phyloP scores from a whole-genome alignment of 2,329 filamentous ascomycete species.

The Metarhizium robertsii region DNA sequence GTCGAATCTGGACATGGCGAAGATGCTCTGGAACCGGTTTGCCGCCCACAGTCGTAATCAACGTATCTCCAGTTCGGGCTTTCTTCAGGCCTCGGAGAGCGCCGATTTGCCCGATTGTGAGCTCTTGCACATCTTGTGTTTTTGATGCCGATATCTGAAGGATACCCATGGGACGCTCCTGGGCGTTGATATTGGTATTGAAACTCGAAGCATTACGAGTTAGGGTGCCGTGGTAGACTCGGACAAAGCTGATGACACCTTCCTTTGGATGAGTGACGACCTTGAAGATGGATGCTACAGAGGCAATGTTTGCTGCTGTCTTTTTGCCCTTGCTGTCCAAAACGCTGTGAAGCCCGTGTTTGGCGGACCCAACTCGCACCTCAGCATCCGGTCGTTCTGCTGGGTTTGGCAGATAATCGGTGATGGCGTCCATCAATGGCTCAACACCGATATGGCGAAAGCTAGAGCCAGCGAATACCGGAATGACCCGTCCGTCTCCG shows the following conservation, averaged over 20 bases:
- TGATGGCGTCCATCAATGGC: constrained; percentile 78
- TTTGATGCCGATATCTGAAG: constrained; percentile 86
- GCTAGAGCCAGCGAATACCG: constrained; percentile 84
- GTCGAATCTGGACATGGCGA: constrained; percentile 70
- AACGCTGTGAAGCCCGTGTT: constrained; percentile 24
- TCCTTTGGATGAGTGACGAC: constrained; percentile 81
- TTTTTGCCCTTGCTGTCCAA: constrained; percentile 30
- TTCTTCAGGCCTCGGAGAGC: constrained; percentile 85
- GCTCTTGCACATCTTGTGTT: constrained; percentile 71
- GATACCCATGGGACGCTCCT: constrained; percentile 71
- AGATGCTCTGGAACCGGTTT: constrained; percentile 59
- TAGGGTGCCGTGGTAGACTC: constrained; percentile 80
- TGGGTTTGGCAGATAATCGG: constrained; percentile 80
- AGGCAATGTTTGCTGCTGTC: constrained; percentile 26
- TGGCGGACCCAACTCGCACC: constrained; percentile 57
- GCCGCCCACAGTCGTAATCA: constrained; percentile 60
- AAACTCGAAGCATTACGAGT: constrained; percentile 66
- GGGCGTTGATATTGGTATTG: constrained; percentile 76
- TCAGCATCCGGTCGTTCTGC: constrained; percentile 70
- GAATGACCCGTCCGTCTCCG: constrained; percentile 65
- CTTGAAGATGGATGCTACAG: constrained; percentile 74
- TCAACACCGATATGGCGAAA: constrained; percentile 92
- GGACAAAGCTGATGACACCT: constrained; percentile 82
- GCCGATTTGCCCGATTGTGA: constrained; percentile 83
- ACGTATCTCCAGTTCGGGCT: constrained; percentile 87